These are phyloP conservation scores for Sarocladium strictum DNA, from an alignment of 2,329 filamentous ascomycete genomes.

Conservation along the genomic window DNA sequence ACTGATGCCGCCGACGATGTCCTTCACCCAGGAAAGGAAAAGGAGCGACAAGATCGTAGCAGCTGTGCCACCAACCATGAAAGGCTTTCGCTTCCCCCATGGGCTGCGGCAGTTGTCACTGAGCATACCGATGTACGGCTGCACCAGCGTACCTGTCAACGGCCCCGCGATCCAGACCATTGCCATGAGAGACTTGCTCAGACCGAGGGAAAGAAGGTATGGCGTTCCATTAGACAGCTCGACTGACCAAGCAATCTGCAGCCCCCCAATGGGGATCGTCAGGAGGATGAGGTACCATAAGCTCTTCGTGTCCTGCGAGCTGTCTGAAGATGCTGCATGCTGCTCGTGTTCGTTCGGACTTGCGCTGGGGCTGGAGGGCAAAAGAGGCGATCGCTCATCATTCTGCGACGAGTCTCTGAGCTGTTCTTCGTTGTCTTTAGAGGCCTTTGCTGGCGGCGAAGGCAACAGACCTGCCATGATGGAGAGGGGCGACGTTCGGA, in stretches of 20 bases:
- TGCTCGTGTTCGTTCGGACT: conserved; percentile 8
- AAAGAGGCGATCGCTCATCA: conserved; percentile 26
- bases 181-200: conserved; percentile 78
- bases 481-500: background rate
- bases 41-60: conserved; percentile 64
- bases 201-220: conserved; percentile 70
- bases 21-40: conserved; percentile 67
- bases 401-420: background rate
- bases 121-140: conserved; percentile 76
- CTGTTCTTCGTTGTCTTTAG: background rate
- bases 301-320: conserved; percentile 64
- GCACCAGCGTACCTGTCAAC: conserved; percentile 70
- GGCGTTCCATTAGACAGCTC: conserved; percentile 91
- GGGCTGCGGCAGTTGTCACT: conserved; percentile 70
- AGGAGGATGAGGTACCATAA: conserved; percentile 79
- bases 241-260: conserved; percentile 94
- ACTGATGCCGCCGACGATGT: conserved; percentile 63
- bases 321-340: conserved; percentile 16
- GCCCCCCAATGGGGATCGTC: conserved; percentile 78
- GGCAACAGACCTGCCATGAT: background rate
- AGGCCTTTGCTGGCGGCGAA: background rate
- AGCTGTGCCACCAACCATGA: conserved; percentile 65
- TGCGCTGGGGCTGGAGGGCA: conserved; percentile 15
- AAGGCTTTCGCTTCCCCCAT: conserved; percentile 77
- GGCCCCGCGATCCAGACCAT: conserved; percentile 82